Base-by-base conservation (phyloP, 225 moss, liverwort and hornwort species). In the Pleurozium schreberi region DNA sequence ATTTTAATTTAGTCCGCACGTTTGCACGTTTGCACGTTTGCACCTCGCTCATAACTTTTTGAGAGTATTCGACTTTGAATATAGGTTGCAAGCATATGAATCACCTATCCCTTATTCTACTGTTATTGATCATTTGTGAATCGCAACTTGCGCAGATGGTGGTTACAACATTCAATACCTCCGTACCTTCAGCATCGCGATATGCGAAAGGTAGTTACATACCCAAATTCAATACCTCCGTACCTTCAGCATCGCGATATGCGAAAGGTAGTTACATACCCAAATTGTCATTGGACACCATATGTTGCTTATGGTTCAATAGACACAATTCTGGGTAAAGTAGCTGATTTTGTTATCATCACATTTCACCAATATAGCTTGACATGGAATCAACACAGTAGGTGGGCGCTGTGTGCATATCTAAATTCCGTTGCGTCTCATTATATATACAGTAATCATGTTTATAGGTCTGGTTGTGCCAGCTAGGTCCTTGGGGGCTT, bases 161-260 rank as follows among this genome's bases (percentile, higher is more conserved):
- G 71, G 96, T 98, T 63, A 94, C 97, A 81, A 97, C 97, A 58
- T 94, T 96, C 87, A 96, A 96, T 90, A 96, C 98, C 73, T 96
- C 97, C 65, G 49, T 99, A 63, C 96, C 97, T 88, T 93, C 94
- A 88, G 91, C 91, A 71, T 95, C 94, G 64, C 95, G 98, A 66
- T 97, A 99, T 91, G 93, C 93, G 61, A 88, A 90, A 87, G 98
- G 97, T 97, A 86, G 62, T 81, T 52, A 69, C 83, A 75, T 71
- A 85, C 34, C 38, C n/a, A 27, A 43, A 42, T 71, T 65, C n/a
- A n/a, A n/a, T n/a, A n/a, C n/a, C n/a, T 96, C 97, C 65, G 49
- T 99, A 63, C 96, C 97, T 88, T 93, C 94, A 88, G 91, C 91
- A 71, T 95, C 94, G 64, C 95, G 98, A 66, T 97, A 99, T 91